Evolutionary conservation across 2,329 filamentous ascomycete genomes (phyloP), one percentile per base, ranked within the genome.

Genomic region (Boeremia exigua): DNA sequence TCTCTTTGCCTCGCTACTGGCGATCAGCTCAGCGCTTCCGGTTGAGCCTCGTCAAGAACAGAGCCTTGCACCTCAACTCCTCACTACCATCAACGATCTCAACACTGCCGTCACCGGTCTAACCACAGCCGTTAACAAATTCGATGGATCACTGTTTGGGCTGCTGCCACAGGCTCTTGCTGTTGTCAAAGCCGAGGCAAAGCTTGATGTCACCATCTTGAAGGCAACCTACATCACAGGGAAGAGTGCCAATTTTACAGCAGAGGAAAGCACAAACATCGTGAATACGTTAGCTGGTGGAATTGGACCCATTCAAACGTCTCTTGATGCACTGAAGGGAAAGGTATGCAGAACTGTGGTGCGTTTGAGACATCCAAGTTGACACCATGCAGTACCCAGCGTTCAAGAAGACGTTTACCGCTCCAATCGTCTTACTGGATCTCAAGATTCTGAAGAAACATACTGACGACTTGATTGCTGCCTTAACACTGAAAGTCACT

Each of bases 381-480:
- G 17, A 65, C 25, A 2, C 30, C 2, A 2, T 33, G 1, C 38
- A 69, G 66, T 67, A 68, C n/a, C 40, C 55, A 6, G 25, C 12
- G 1, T 69, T 69, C 57, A 69, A 65, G 56, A 63, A 63, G 30
- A 67, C 60, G 2, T 45, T 65, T 9, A 56, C 60, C 14, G 34
- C 62, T 7, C 62, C 65, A 0, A 61, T 66, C 14, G 65, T 69
- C 4, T 29, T 69, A 30, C 34, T 63, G 5, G 61, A 65, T 29
- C 54, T 69, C 19, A 64, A 69, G 25, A 59, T 48, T 7, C 15
- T 68, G 47, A 66, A 67, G 34, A 57, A 48, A 32, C 63, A 69
- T 49, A 69, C 65, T 1, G 58, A 53, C 47, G 49, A 54, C 14
- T 45, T 65, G 6, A 62, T 68, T 19, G 37, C 17, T n/a, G 65